phyloP scores from a whole-genome alignment of 1,284 basidiomycete genomes.

The Abortiporus biennis region DNA sequence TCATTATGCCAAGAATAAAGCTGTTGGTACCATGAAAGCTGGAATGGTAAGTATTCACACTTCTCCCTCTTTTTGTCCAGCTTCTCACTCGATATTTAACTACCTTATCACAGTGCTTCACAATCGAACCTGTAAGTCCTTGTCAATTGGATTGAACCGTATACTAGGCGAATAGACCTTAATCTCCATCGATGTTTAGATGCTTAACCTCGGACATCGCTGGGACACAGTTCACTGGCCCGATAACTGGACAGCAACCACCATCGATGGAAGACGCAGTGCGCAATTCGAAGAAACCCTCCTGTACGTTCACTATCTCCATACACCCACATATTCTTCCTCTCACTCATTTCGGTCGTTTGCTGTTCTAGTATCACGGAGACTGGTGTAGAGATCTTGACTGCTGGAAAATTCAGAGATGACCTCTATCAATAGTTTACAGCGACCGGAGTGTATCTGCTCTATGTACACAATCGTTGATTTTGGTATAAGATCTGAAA shows the following conservation, averaged over 20 bases:
- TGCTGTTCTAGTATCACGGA: slow-evolving; percentile 87
- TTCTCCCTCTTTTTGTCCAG: slow-evolving; percentile 1
- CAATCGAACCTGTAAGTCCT: slow-evolving; percentile 73
- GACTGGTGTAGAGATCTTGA: slow-evolving; percentile 85
- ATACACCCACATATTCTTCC: slow-evolving; percentile 9
- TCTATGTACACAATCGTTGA: no score
- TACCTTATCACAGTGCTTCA: slow-evolving; percentile 44
- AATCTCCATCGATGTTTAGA: no score
- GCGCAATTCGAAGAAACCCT: slow-evolving; percentile 96
- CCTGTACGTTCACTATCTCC: no score
- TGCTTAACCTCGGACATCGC: slow-evolving; percentile 84
- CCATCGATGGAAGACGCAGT: slow-evolving; percentile 80
- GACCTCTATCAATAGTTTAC: no score
- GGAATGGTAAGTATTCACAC: slow-evolving; percentile 60
- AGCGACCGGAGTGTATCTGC: no score
- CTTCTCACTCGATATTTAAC: no score
- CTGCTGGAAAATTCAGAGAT: slow-evolving; percentile 32
- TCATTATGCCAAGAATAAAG: slow-evolving; percentile 87
- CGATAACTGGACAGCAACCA: slow-evolving; percentile 93
- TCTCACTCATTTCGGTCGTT: slow-evolving; percentile 14
- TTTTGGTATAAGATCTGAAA: no score
- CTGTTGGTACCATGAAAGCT: slow-evolving; percentile 76
- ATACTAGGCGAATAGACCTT: no score
- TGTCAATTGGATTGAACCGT: slow-evolving; percentile 23
- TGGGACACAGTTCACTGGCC: slow-evolving; percentile 79